Evolutionary conservation across 2,329 filamentous ascomycete genomes (phyloP).

Genomic region (Aspergillus transmontanensis): DNA sequence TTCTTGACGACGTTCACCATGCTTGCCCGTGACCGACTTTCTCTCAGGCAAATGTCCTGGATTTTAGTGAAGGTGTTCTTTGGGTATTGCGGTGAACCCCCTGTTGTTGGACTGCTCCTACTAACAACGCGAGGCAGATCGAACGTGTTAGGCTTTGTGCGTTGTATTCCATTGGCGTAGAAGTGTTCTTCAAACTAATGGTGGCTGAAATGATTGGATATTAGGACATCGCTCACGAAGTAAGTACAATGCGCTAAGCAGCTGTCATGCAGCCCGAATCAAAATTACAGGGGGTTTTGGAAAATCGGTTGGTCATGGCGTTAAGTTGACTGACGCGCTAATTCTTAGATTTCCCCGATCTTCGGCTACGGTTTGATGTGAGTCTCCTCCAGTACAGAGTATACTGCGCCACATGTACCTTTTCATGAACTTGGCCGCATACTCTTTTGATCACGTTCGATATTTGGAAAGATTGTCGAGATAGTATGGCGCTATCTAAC

Average conservation of each 20-base stretch:
- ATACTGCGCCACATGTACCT: conserved; percentile 28
- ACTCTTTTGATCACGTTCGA: conserved; percentile 38
- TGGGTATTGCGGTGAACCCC: conserved; percentile 46
- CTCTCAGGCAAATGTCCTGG: conserved; percentile 60
- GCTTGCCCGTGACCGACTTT: conserved; percentile 60
- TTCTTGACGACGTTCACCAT: conserved; percentile 79
- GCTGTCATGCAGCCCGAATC: conserved; percentile 35
- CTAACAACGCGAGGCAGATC: conserved; percentile 43
- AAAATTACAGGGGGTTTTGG: conserved; percentile 27
- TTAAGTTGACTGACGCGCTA: conserved; percentile 42
- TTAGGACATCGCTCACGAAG: conserved; percentile 42
- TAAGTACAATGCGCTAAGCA: conserved; percentile 33
- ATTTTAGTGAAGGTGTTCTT: conserved; percentile 65
- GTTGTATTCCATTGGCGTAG: conserved; percentile 33
- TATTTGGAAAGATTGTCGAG: conserved; percentile 11
- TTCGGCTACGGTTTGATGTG: conserved; percentile 44
- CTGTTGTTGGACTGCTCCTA: conserved; percentile 19
- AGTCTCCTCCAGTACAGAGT: conserved; percentile 20
- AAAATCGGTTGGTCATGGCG: conserved; percentile 43
- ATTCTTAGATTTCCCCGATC: conserved; percentile 42
- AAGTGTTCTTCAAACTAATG: conserved; percentile 28
- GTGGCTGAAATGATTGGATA: conserved; percentile 46
- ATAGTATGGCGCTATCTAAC: conserved; percentile 2
- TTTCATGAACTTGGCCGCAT: conserved; percentile 29
- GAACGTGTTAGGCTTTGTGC: conserved; percentile 61